phyloP scores from a whole-genome alignment of 768 basidiomycete species.

The Lentinula lateritia region DNA sequence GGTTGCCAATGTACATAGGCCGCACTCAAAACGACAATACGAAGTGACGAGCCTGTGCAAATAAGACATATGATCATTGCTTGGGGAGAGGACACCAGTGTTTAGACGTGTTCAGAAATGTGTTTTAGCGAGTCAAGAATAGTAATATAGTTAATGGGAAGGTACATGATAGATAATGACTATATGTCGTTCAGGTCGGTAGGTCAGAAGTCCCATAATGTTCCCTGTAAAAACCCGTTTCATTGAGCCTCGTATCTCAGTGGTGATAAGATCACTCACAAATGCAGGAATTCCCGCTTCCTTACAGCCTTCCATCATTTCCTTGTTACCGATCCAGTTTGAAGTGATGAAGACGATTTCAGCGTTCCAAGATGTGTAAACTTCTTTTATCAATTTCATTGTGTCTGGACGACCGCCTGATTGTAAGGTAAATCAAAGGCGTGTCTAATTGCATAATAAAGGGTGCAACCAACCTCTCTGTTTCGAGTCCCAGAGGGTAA shows the following conservation, averaged over 20 bases:
- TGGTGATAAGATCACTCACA: conserved; percentile 25
- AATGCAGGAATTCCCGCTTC: conserved; percentile 64
- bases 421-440: background rate
- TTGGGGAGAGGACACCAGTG: background rate
- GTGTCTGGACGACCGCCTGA: conserved; percentile 67
- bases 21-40: background rate
- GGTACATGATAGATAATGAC: too few relatives aligned
- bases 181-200: too few relatives aligned
- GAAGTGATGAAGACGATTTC: conserved; percentile 85
- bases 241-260: background rate
- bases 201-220: conserved; percentile 66
- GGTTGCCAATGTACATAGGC: too few relatives aligned
- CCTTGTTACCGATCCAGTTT: conserved; percentile 69
- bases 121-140: background rate
- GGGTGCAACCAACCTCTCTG: conserved; percentile 38
- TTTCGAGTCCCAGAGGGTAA: conserved; percentile 77
- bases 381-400: conserved; percentile 72
- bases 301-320: conserved; percentile 82
- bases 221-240: conserved; percentile 33
- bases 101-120: background rate
- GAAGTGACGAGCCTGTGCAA: background rate
- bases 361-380: conserved; percentile 71
- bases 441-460: background rate
- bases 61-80: background rate
- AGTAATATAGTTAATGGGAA: background rate